Percentiles rank a stretch among this genome's conserved stretches.
phyloP scores from a whole-genome alignment of 306 rosid genomes.

The Mucuna pruriens region DNA sequence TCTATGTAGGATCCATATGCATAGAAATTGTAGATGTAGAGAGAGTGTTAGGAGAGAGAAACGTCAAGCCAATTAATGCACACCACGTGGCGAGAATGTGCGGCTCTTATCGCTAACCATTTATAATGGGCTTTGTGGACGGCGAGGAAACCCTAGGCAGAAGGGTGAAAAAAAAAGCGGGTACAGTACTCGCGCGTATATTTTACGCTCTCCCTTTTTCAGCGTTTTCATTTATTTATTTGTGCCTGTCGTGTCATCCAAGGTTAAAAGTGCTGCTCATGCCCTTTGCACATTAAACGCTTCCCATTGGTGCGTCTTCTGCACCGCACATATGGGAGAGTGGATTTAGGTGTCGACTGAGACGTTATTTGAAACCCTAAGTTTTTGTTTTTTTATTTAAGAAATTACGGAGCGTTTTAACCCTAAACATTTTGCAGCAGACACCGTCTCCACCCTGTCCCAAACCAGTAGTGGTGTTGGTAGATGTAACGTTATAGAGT shows the following conservation, averaged over 20 bases:
- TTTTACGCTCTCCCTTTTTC: conserved; percentile 56
- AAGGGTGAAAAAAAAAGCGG: conserved; percentile 29
- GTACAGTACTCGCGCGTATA: conserved; percentile 47
- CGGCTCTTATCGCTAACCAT: conserved; percentile 69
- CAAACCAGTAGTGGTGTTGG: conserved; percentile 35
- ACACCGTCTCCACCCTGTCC: conserved; percentile 34
- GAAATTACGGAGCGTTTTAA: conserved; percentile 55
- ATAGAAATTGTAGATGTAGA: conserved; percentile 34
- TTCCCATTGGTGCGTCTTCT: conserved; percentile 55
- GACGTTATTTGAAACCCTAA: conserved; percentile 69
- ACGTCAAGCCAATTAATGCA: neutral
- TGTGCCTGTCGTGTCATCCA: conserved; percentile 70
- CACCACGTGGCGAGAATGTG: conserved; percentile 53
- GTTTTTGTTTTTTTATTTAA: conserved; percentile 13
- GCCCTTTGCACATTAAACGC: conserved; percentile 60
- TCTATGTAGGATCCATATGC: conserved; percentile 39
- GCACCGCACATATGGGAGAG: conserved; percentile 24
- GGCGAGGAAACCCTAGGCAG: conserved; percentile 77
- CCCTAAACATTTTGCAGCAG: conserved; percentile 54
- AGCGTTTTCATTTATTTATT: conserved; percentile 40
- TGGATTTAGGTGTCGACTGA: conserved; percentile 21
- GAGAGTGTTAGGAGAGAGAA: conserved; percentile 44
- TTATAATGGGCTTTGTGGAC: conserved; percentile 42
- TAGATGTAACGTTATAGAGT: conserved; percentile 10
- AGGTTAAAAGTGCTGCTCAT: conserved; percentile 62